Evolutionary conservation across 352 stramenopile genomes (phyloP), one percentile per base, ranked within the genome.

Genomic region (Phytophthora podocarpi): DNA sequence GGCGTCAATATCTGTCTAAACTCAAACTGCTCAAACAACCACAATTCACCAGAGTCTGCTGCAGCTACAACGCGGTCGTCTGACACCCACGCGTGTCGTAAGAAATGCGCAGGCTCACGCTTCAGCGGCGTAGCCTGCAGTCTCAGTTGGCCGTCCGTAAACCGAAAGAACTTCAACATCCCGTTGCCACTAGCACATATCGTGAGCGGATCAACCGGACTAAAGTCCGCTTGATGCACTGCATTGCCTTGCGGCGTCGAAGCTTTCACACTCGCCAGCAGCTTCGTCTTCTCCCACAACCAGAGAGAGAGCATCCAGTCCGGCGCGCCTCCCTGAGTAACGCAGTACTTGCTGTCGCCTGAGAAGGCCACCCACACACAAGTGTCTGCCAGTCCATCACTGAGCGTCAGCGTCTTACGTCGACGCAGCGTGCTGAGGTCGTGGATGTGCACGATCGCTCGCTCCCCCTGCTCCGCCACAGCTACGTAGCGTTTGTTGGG

Each of bases 271-370:
- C 75, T 87, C 7, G 82, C 74, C 13, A 97, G 48, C 18, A 96
- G 59, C 64, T 98, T 98, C 35, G 79, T 82, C 47, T 98, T 98
- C 40, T 98, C 95, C 79, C 91, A 97, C 7, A 93, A 56, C 91
- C 95, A 98, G 23, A 97, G 67, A 21, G 93, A 89, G 5, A 98
- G 57, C 20, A 85, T 75, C 89, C 92, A 98, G 54, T 98, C 95
- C 0, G 95, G 95, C 1, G 76, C 84, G 0, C 81, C 88, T 16
- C 90, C 87, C 51, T 98, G 91, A 0, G 91, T 93, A 20, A 98
- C 49, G 46, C 90, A 91, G 52, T 93, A 93, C 62, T 97, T 97
- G 57, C 80, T 82, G 60, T 98, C 95, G 0, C 74, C 75, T 0
- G 90, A 97, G 70, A 98, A 98, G 1, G 82, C 75, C 6, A 98